Conservation (phyloP, 495 filamentous ascomycete genomes). For the Sabuloglossum arenarium region DNA sequence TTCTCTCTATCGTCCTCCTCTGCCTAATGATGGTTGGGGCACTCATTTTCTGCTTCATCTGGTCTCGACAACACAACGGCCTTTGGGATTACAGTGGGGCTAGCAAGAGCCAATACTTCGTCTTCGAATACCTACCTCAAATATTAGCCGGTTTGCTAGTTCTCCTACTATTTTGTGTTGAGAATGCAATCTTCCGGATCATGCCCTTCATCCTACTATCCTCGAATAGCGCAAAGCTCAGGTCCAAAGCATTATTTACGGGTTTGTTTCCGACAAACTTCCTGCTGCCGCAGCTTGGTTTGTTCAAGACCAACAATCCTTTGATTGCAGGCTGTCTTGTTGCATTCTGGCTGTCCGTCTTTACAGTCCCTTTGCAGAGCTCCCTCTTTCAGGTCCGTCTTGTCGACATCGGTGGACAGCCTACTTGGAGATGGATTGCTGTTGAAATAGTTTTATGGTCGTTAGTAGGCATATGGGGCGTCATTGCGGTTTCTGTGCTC, state of each 20-base stretch:
- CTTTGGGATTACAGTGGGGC: conserved; percentile 42
- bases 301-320: conserved; percentile 32
- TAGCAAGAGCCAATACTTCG: conserved; percentile 55
- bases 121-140: conserved; percentile 68
- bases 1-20: conserved; percentile 34
- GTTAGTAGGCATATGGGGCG: conserved; percentile 48
- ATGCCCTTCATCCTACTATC: conserved; percentile 61
- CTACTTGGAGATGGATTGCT: conserved; percentile 54
- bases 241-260: conserved; percentile 30
- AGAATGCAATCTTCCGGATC: conserved; percentile 53
- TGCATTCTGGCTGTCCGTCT: conserved; percentile 40
- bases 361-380: conserved; percentile 42
- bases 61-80: conserved; percentile 39
- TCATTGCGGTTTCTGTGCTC: conserved; percentile 35
- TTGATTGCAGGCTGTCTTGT: conserved; percentile 31
- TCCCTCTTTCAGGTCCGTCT: conserved; percentile 39
- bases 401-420: conserved; percentile 20
- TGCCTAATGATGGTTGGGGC: conserved; percentile 51
- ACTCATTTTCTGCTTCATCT: conserved; percentile 53
- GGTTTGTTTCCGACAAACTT: conserved; percentile 32
- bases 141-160: conserved; percentile 51
- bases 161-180: conserved; percentile 52
- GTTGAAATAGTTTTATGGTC: conserved; percentile 63
- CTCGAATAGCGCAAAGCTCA: conserved; percentile 25
- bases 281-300: conserved; percentile 34